A percentile compares a stretch with the other conserved stretches of the same genome.
Evolutionary conservation across 2,329 filamentous ascomycete species (phyloP).

Genomic region (Cytospora schulzeri): DNA sequence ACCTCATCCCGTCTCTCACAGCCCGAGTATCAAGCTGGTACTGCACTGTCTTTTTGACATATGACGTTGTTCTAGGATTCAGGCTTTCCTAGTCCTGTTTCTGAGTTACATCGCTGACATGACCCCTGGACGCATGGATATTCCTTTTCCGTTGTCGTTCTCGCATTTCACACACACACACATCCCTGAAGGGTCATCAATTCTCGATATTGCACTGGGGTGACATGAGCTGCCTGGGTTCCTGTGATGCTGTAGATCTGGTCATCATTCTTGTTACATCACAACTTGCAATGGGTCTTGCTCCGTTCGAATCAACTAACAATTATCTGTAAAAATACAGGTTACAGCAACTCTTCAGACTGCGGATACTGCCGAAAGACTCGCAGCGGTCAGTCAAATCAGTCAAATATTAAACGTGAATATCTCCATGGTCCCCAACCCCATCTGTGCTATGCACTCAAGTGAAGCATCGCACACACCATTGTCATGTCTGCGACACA

Average conservation of each 20-base stretch:
- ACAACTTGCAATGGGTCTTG: conserved; percentile 7
- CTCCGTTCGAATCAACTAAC: conserved; percentile 18
- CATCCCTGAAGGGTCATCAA: background rate
- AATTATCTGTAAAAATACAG: conserved; percentile 36
- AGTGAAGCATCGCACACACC: background rate
- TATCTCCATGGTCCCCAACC: conserved; percentile 30
- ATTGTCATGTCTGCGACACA: background rate
- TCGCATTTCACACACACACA: background rate
- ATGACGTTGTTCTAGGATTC: conserved; percentile 1
- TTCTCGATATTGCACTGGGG: conserved; percentile 4
- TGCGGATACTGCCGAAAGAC: conserved; percentile 56
- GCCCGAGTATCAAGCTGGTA: conserved; percentile 14
- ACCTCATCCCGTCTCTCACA: background rate
- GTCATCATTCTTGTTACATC: background rate
- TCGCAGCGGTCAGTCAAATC: conserved; percentile 51
- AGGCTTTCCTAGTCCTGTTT: background rate
- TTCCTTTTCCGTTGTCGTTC: conserved; percentile 1
- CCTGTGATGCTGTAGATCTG: conserved; percentile 5
- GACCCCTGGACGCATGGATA: conserved; percentile 1
- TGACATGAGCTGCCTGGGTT: background rate
- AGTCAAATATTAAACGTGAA: conserved; percentile 50
- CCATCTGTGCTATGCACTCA: background rate
- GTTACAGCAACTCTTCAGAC: conserved; percentile 54
- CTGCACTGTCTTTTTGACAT: background rate
- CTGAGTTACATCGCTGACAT: conserved; percentile 6